phyloP scores from a whole-genome alignment of 768 basidiomycete species.

The Mycena venus region DNA sequence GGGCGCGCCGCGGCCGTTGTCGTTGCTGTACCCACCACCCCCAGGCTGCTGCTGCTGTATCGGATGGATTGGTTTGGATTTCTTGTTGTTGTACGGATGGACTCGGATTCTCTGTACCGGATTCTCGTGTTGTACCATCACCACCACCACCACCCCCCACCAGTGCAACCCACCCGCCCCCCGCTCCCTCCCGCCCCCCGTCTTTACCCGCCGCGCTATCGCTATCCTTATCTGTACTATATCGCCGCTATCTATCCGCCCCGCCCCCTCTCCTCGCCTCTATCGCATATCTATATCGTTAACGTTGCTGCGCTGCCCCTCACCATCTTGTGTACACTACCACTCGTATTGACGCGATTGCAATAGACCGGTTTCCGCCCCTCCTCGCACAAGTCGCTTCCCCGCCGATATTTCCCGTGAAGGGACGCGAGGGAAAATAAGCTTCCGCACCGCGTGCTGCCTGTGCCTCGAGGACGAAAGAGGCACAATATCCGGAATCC shows the following conservation, averaged over 20 bases:
- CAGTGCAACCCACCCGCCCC: neutral
- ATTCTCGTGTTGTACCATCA: neutral
- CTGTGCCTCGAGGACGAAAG: neutral
- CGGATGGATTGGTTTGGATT: neutral
- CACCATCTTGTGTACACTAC: conserved; percentile 13
- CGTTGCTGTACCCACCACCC: no score
- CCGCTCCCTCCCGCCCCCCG: neutral
- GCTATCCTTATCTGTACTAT: conserved; percentile 15
- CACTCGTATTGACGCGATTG: neutral
- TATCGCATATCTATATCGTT: neutral
- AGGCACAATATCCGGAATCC: neutral
- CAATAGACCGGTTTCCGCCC: neutral
- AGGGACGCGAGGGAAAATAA: neutral
- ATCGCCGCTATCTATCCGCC: neutral
- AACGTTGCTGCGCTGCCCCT: neutral
- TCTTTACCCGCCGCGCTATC: neutral
- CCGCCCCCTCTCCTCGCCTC: neutral
- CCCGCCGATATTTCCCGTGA: neutral
- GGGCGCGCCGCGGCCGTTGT: no score
- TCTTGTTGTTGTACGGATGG: neutral
- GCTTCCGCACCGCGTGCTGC: neutral
- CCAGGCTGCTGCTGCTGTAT: no score
- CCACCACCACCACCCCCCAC: neutral
- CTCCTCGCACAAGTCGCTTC: neutral
- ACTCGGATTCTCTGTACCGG: neutral